These are phyloP conservation scores for Didymella pinodella DNA, from an alignment of 2,329 filamentous ascomycete genomes.

Conservation along the genomic window DNA sequence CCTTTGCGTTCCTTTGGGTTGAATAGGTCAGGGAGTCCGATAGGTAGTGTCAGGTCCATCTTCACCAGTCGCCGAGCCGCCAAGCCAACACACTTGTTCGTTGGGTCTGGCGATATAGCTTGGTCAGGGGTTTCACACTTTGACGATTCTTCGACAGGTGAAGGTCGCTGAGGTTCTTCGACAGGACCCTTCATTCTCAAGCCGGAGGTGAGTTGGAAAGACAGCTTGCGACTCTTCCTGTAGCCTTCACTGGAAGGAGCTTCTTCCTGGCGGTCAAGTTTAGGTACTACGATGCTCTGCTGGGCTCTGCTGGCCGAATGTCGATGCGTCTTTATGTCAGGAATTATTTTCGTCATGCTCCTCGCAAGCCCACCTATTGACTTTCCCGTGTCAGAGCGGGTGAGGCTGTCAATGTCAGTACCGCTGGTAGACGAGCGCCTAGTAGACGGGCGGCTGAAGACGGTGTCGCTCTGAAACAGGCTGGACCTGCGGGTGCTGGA, in stretches of 20 bases:
- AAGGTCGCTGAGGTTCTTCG: conserved; percentile 9
- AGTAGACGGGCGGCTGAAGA: conserved; percentile 21
- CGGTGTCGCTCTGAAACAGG: conserved; percentile 24
- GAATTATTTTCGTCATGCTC: conserved; percentile 31
- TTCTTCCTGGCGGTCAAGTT: not conserved
- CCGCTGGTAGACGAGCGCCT: conserved; percentile 5
- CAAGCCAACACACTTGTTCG: conserved; percentile 26
- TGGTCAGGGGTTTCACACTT: not conserved
- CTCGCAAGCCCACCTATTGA: conserved; percentile 39
- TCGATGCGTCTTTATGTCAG: conserved; percentile 28
- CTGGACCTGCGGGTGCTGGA: conserved; percentile 17
- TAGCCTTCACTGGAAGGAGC: not conserved
- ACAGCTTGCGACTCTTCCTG: conserved; percentile 23
- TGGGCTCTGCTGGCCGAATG: not conserved
- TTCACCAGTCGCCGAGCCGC: conserved; percentile 42
- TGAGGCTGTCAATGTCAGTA: conserved; percentile 6
- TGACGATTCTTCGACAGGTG: conserved; percentile 6
- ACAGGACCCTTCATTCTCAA: conserved; percentile 3
- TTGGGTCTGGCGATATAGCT: not conserved
- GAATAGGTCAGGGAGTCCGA: conserved; percentile 31
- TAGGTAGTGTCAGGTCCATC: conserved; percentile 40
- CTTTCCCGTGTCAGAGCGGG: conserved; percentile 26
- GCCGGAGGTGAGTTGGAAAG: conserved; percentile 15
- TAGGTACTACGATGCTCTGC: not conserved
- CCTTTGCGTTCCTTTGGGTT: conserved; percentile 22